Evolutionary conservation across 2,329 filamentous ascomycete species (phyloP), one percentile per base, ranked within the genome.

Genomic region (Ophiostoma fasciatum): DNA sequence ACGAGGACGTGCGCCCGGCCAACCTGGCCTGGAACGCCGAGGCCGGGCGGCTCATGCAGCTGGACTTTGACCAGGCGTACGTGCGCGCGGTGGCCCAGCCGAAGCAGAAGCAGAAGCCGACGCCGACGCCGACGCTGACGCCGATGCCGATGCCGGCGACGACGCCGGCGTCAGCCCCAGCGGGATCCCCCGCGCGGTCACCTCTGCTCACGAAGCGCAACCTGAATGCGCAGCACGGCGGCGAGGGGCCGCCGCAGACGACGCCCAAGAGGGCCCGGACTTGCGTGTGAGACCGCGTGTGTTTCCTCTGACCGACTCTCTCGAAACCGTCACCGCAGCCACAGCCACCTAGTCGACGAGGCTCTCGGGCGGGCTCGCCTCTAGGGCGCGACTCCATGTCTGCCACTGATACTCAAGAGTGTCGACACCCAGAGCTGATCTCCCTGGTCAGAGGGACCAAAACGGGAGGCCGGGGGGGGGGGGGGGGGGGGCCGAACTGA

Each of bases 1-100:
- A 35, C 22, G 21, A 33, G 4, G 33, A 39, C 15, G 17, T 25
- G 14, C 18, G 30, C 12, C 10, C 9, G 12, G 7, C 10, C 15
- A 42, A 39, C 19, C 4, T 42, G 9, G 31, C 33, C 14, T 42
- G 39, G 39, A 33, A 31, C 19, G 31, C 18, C 10, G 36, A 42
- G 27, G 23, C 20, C 12, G 25, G 25, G 3, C 39, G 36, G 11
- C 21, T 37, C 5, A 42, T 42, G 39, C 30, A 20, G 28, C 25
- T 41, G 23, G 35, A 41, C 21, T 41, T 41, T 33, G 38, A 33
- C 30, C 30, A 25, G 20, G 28, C 31, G 23, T 13, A 4, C 4
- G 13, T 25, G 11, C 7, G 3, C 5, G 11, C 4, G 6, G 11
- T 6, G 23, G 13, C 23, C 11, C 23, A 10, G 10, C 11, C 23